Percentiles rank a stretch among this genome's conserved stretches.
Evolutionary conservation across 2,329 filamentous ascomycete genomes (phyloP).

Genomic region (Colletotrichum limetticola): DNA sequence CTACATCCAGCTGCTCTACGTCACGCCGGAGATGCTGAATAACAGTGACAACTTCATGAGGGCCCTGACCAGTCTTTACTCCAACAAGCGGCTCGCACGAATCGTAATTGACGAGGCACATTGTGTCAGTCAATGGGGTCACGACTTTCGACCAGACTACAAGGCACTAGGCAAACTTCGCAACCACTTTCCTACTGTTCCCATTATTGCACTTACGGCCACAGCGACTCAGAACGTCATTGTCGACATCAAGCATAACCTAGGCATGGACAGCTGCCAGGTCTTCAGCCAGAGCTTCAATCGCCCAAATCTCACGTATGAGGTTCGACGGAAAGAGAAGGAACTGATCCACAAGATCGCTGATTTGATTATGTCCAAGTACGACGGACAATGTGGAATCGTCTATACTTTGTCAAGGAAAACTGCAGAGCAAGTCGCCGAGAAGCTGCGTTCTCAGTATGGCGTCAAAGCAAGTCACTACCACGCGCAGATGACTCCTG

Average conservation of each 20-base stretch:
- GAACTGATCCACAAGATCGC: slow-evolving; percentile 60
- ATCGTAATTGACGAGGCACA: slow-evolving; percentile 99
- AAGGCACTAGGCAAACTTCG: slow-evolving; percentile 84
- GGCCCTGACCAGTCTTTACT: slow-evolving; percentile 75
- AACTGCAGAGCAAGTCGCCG: slow-evolving; percentile 82
- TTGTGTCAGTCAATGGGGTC: slow-evolving; percentile 98
- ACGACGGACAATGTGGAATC: slow-evolving; percentile 82
- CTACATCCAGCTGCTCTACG: slow-evolving; percentile 87
- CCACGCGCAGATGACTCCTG: slow-evolving; percentile 80
- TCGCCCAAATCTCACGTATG: slow-evolving; percentile 91
- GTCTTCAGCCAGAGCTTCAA: slow-evolving; percentile 95
- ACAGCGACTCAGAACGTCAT: slow-evolving; percentile 96
- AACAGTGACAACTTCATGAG: slow-evolving; percentile 78
- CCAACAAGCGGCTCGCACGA: slow-evolving; percentile 79
- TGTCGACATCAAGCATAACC: slow-evolving; percentile 88
- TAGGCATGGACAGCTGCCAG: slow-evolving; percentile 83
- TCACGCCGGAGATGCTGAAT: slow-evolving; percentile 96
- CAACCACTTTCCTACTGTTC: slow-evolving; percentile 78
- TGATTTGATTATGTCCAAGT: slow-evolving; percentile 75
- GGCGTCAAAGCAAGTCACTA: slow-evolving; percentile 84
- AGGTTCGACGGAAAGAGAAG: slow-evolving; percentile 75
- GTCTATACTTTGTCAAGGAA: slow-evolving; percentile 92
- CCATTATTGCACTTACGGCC: slow-evolving; percentile 93
- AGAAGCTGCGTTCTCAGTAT: slow-evolving; percentile 68
- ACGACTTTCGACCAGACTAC: slow-evolving; percentile 97